phyloP scores from a whole-genome alignment of 495 filamentous ascomycete genomes.

The Copromyces sp. region DNA sequence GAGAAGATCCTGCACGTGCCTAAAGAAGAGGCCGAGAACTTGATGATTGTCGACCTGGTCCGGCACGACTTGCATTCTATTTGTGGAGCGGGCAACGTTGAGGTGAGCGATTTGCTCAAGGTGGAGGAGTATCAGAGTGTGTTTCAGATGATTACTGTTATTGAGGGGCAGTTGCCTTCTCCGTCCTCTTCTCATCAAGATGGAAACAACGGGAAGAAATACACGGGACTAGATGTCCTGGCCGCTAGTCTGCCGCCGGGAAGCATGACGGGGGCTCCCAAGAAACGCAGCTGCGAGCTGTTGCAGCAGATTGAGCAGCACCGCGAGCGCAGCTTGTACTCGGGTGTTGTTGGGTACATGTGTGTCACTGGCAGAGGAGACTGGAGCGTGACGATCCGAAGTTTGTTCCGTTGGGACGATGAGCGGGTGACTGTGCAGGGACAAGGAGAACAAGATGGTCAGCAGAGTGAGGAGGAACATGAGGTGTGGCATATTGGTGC shows the following conservation, averaged over 20 bases:
- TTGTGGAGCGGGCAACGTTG: conserved; percentile 59
- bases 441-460: background rate
- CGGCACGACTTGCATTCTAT: conserved; percentile 83
- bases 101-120: conserved; percentile 55
- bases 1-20: conserved; percentile 57
- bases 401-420: conserved; percentile 58
- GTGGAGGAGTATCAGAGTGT: conserved; percentile 87
- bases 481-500: conserved; percentile 77
- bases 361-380: conserved; percentile 77
- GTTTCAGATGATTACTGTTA: conserved; percentile 81
- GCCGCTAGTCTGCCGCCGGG: conserved; percentile 74
- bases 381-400: conserved; percentile 80
- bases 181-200: background rate
- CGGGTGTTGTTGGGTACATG: conserved; percentile 81
- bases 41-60: conserved; percentile 96
- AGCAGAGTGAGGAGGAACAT: conserved; percentile 7
- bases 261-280: conserved; percentile 92
- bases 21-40: conserved; percentile 91
- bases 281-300: conserved; percentile 80
- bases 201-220: background rate
- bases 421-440: conserved; percentile 22
- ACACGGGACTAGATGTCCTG: conserved; percentile 64
- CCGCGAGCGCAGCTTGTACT: conserved; percentile 69
- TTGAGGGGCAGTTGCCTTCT: conserved; percentile 55
- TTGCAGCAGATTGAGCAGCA: conserved; percentile 55